Evolutionary conservation across 106 monocot species (phyloP), one percentile per base, ranked within the genome.

Genomic region (Narthecium ossifragum): DNA sequence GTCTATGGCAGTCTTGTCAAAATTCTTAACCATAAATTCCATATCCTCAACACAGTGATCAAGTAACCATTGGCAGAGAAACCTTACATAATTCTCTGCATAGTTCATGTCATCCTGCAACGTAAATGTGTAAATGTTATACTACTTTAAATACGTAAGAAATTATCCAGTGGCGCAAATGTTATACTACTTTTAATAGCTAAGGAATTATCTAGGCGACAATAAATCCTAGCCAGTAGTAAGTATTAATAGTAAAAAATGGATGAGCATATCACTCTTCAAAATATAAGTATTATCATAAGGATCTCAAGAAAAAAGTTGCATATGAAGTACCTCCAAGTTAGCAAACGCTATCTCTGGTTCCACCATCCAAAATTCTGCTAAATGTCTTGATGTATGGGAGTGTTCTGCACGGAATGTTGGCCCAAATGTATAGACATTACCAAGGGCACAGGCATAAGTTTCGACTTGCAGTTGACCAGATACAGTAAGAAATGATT

Each of bases 341-440:
- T 85, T 81, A 23, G 94, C 94, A 78, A 94, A 94, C 24, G 90
- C 90, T 51, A 94, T 90, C 72, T 94, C 94, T 29, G 94, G 94
- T 48, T 94, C 94, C 33, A 94, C 77, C 86, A 96, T 96, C 94
- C 94, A 96, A 73, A 96, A 96, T 64, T 96, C 94, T 25, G 90
- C 94, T 60, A 96, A 73, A 76, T 96, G 94, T 2, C 90, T 68
- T 41, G 94, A 90, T 34, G 90, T 96, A 74, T 96, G 89, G 5
- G 94, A 94, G 48, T 90, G 80, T 62, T 94, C 90, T 30, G 94
- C 94, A 40, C 94, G 77, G 56, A 94, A 94, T 22, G 94, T 94
- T 27, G 94, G 94, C 3, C 94, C 94, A 78, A 94, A 94, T 56
- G 94, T 94, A 67, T 94, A 94, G 18, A 94, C 94, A 71, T 72